phyloP scores from a whole-genome alignment of 352 stramenopile genomes.

The Phytophthora sansomeana region DNA sequence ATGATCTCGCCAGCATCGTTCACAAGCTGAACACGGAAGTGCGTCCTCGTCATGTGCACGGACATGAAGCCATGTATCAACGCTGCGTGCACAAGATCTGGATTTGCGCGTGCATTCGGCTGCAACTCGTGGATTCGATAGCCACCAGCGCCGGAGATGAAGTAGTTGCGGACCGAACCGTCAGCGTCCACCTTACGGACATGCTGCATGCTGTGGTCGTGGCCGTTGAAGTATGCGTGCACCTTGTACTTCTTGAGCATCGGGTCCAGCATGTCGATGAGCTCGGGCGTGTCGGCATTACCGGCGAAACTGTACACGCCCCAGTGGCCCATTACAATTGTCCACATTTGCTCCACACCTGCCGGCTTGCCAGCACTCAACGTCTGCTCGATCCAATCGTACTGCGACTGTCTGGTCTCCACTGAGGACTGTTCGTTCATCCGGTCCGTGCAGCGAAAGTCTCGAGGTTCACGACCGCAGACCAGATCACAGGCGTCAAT shows the following conservation, averaged over 20 bases:
- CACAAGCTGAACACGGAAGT: conserved; percentile 82
- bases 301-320: conserved; percentile 86
- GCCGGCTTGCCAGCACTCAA: conserved; percentile 64
- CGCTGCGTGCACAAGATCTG: conserved; percentile 81
- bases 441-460: conserved; percentile 74
- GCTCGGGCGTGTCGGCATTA: conserved; percentile 80
- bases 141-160: conserved; percentile 80
- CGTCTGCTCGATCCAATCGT: conserved; percentile 78
- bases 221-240: conserved; percentile 89
- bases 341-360: conserved; percentile 87
- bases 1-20: conserved; percentile 72
- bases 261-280: conserved; percentile 77
- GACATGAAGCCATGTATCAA: conserved; percentile 89
- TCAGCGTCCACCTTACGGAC: conserved; percentile 58
- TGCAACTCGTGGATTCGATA: conserved; percentile 76
- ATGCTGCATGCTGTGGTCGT: conserved; percentile 89
- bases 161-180: conserved; percentile 72
- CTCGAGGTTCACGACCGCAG: conserved; percentile 79
- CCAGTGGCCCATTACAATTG: conserved; percentile 86
- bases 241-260: conserved; percentile 85
- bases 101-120: conserved; percentile 67
- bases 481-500: conserved; percentile 87
- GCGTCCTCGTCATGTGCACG: conserved; percentile 68
- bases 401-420: conserved; percentile 67
- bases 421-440: conserved; percentile 84